A percentile compares a stretch with the other conserved stretches of the same genome.
phyloP scores from a whole-genome alignment of 148 eudicot genomes.

The Rhododendron williamsianum region DNA sequence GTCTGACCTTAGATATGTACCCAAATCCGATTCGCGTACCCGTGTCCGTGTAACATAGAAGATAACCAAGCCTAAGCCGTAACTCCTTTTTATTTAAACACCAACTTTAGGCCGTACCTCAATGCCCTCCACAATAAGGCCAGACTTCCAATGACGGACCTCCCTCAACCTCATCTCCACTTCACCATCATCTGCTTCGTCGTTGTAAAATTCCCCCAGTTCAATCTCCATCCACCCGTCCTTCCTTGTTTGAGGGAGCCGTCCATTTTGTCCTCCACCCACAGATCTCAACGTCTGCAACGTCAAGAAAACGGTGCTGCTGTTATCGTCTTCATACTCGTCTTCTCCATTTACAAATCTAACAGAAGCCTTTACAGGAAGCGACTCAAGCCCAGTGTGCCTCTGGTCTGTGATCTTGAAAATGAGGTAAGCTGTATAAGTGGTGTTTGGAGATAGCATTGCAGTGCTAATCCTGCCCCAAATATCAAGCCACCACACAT shows the following conservation, averaged over 20 bases:
- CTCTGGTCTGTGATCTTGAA: not conserved
- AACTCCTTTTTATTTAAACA: not conserved
- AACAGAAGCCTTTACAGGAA: not conserved
- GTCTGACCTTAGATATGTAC: too few relatives aligned
- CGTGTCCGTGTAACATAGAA: too few relatives aligned
- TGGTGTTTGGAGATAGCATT: slow-evolving; percentile 10
- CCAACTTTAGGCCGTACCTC: not conserved
- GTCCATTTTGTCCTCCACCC: not conserved
- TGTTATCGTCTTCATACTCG: slow-evolving; percentile 3
- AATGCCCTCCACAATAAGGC: not conserved
- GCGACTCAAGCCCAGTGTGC: not conserved
- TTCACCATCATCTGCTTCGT: slow-evolving; percentile 22
- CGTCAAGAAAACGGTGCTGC: slow-evolving; percentile 12
- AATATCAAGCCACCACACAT: slow-evolving; percentile 16
- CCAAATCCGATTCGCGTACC: too few relatives aligned
- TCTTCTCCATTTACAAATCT: slow-evolving; percentile 18
- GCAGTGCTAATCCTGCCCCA: not conserved
- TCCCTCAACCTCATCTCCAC: slow-evolving; percentile 41
- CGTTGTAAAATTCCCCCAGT: slow-evolving; percentile 37
- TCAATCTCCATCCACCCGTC: slow-evolving; percentile 68
- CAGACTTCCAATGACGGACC: not conserved
- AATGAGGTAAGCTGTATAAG: slow-evolving; percentile 12
- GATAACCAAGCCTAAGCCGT: not conserved
- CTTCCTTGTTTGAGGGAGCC: slow-evolving; percentile 29
- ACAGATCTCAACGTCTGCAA: not conserved